Evolutionary conservation across 306 rosid species (phyloP), one percentile per base, ranked within the genome.

Genomic region (Lablab purpureus): DNA sequence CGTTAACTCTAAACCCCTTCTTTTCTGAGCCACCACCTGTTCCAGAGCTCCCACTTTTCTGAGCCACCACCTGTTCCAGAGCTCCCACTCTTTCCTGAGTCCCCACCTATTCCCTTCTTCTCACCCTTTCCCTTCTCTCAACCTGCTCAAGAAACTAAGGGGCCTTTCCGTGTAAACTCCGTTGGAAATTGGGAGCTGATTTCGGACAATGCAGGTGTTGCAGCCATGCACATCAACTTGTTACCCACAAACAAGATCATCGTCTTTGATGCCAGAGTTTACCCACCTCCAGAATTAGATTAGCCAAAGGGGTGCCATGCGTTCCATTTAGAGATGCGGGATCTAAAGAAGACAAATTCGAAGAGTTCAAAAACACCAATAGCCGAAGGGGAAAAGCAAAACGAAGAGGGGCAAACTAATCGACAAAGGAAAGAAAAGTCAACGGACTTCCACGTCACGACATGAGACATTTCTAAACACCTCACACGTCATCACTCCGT

Each of bases 141-240:
- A 43, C 49, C 49, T 2, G 5, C 49, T 43, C 5, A 43, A 49
- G 60, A 4, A 12, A 8, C 7, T 11, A 83, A 83, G 18, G 41
- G 12, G 6, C 67, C 80, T 52, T 79, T 82, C 0, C 54, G 52
- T 37, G 23, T 85, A 13, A 12, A 0, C n/a, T 84, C n/a, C 14
- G 0, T 1, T 2, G 99, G 99, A 14, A 0, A 6, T 0, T 93
- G 99, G 99, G 85, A 81, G 0, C 0, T 93, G 3, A 76, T 85
- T 23, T 40, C 73, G 0, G 3, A 15, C 3, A 41, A 93, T 65
- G 40, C 92, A 0, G 94, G 91, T 2, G 94, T 93, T 2, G 88
- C 96, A 0, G 93, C 87, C 70, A 96, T 96, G 99, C 98, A 96
- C 5, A 7, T 88, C 0, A 86, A 75, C 32, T 58, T 96, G 86